These are phyloP conservation scores for Protomyces gravidus DNA, from an alignment of 1,139 yeast genomes.

Conservation along the genomic window DNA sequence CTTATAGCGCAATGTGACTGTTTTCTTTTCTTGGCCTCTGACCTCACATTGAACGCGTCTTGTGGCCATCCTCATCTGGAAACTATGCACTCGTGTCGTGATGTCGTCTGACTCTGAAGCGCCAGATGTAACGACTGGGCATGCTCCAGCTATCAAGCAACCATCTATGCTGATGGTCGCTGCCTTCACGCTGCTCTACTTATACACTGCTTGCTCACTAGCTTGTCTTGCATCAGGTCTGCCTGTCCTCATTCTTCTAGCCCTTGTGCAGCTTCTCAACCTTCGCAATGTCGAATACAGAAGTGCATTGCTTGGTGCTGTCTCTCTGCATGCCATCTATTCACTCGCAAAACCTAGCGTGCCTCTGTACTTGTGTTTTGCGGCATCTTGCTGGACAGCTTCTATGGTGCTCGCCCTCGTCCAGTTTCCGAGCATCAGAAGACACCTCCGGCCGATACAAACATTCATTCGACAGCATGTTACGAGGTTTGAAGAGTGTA, in stretches of 20 bases:
- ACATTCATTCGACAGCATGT: background rate
- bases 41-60: no score
- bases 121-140: background rate
- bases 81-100: no score
- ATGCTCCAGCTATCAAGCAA: background rate
- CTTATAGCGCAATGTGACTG: no score
- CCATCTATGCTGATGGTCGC: background rate
- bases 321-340: background rate
- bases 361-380: background rate
- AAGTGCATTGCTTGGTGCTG: background rate
- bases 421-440: background rate
- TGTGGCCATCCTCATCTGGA: no score
- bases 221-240: constrained; percentile 7
- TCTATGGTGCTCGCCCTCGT: background rate
- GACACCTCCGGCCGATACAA: background rate
- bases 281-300: background rate
- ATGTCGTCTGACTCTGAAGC: background rate
- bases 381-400: background rate
- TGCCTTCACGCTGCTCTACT: background rate
- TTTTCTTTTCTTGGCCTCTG: no score
- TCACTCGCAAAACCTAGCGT: constrained; percentile 9
- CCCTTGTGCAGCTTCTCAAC: background rate
- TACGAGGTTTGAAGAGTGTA: background rate
- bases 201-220: constrained; percentile 10
- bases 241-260: constrained; percentile 5